Evolutionary conservation across 164 flowering plant species (phyloP).

Genomic region (Brasenia schreberi): DNA sequence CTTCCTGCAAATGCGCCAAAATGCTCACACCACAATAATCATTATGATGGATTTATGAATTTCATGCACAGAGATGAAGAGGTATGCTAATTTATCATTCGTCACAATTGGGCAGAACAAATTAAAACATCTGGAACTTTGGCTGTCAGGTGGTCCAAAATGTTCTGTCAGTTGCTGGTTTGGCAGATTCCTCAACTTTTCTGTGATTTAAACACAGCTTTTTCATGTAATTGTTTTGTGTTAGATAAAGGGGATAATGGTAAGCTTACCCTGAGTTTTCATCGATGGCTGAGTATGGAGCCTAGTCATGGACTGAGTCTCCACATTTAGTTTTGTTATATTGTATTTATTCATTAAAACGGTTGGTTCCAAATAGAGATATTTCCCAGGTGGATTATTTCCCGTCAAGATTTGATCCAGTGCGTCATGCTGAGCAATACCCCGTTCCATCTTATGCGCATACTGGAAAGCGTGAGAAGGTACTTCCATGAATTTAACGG

Average conservation of each 20-base stretch:
- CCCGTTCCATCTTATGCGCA: slow-evolving; percentile 50
- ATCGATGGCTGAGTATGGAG: no score
- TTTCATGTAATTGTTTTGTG: no score
- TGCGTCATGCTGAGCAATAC: slow-evolving; percentile 71
- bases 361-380: no score
- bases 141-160: background rate
- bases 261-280: no score
- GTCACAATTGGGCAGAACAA: background rate
- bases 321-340: no score
- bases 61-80: slow-evolving; percentile 99
- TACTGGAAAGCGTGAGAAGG: slow-evolving; percentile 76
- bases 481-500: slow-evolving; percentile 12
- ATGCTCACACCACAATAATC: slow-evolving; percentile 88
- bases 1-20: slow-evolving; percentile 96
- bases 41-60: slow-evolving; percentile 95
- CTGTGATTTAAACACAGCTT: no score
- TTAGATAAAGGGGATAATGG: no score
- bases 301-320: no score
- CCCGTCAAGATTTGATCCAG: slow-evolving; percentile 87
- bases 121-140: background rate
- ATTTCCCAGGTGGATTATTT: slow-evolving; percentile 69
- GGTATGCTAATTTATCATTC: slow-evolving; percentile 25
- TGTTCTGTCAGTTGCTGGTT: no score
- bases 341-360: no score
- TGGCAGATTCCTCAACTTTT: no score